Conservation (phyloP, 805 yeast genomes). For the Huiozyma naganishii region DNA sequence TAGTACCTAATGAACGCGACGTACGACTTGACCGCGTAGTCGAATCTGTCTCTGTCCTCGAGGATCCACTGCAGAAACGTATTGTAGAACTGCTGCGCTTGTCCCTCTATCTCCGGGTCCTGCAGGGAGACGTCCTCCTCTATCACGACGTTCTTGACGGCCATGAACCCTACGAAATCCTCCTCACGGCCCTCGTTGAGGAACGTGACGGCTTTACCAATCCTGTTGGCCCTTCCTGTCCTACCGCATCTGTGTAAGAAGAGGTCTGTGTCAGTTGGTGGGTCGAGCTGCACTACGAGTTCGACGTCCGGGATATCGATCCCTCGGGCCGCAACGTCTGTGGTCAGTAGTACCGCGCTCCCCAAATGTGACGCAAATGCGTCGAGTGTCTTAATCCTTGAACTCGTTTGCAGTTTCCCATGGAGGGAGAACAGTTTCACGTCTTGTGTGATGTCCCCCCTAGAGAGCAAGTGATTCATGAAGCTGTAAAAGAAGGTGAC, state of each 20-base stretch:
- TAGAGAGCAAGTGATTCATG: conserved; percentile 33
- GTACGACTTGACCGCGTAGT: conserved; percentile 65
- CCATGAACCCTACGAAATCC: conserved; percentile 71
- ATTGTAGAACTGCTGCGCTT: conserved; percentile 13
- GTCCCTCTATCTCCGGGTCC: background rate
- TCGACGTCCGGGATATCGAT: conserved; percentile 93
- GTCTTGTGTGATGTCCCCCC: conserved; percentile 16
- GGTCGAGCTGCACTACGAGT: conserved; percentile 84
- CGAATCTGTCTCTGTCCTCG: conserved; percentile 72
- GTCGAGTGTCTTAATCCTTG: conserved; percentile 64
- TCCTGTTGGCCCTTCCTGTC: conserved; percentile 83
- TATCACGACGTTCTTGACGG: conserved; percentile 53
- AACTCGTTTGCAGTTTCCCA: conserved; percentile 77
- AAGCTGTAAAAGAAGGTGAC: conserved; percentile 68
- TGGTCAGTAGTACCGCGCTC: conserved; percentile 66
- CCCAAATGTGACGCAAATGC: conserved; percentile 40
- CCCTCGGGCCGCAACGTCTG: conserved; percentile 98
- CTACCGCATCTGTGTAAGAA: conserved; percentile 92
- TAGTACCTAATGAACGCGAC: conserved; percentile 79
- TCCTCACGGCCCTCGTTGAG: conserved; percentile 68
- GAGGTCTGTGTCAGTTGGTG: conserved; percentile 87
- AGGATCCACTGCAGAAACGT: conserved; percentile 45
- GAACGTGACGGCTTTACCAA: conserved; percentile 70
- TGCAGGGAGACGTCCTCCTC: conserved; percentile 17
- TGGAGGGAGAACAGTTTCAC: conserved; percentile 62